Evolutionary conservation across 108 stramenopile genomes (phyloP), one percentile per base, ranked within the genome.

Genomic region (Licmophora abbreviata): DNA sequence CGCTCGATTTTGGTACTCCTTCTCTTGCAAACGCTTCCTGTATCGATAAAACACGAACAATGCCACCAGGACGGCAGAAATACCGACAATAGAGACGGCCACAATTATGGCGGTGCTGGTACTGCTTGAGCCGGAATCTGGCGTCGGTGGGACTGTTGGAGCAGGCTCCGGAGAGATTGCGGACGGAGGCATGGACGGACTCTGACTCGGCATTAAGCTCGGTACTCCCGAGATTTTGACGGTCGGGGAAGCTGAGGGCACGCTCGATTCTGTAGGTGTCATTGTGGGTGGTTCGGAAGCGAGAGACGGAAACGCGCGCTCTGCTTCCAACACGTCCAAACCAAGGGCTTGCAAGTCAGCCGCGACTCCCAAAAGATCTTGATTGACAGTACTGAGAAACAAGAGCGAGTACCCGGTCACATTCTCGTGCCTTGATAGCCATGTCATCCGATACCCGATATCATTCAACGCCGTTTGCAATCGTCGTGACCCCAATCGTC

Each of bases 341-440:
- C 71, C 67, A 22, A 67, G 41, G 1, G 10, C 2, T 28, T 57
- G 51, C 68, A 88, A 61, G 54, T 74, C 65, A 0, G 30, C 23
- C 28, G 69, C 66, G 3, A 81, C 53, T 2, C 29, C 12, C 0
- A 45, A 52, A 2, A 73, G 36, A 36, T 83, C 73, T 2, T 15
- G 11, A 38, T 79, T 77, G 48, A 83, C 66, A 35, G 49, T 76
- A 20, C 20, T 49, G 44, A 63, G 59, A 52, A 83, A 88, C 1
- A 57, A 26, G 15, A 12, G 17, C 3, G 76, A 65, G 37, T 68
- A 88, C 1, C 60, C 50, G 0, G 54, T 48, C 3, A 83, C 68
- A 35, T 80, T 74, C 22, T 46, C 65, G 47, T 77, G 69, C 18
- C 40, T 44, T 5, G 69, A 71, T 28, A 45, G 18, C 48, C 69